Evolutionary conservation across 2,329 filamentous ascomycete genomes (phyloP).

Genomic region (Cytospora leucostoma): DNA sequence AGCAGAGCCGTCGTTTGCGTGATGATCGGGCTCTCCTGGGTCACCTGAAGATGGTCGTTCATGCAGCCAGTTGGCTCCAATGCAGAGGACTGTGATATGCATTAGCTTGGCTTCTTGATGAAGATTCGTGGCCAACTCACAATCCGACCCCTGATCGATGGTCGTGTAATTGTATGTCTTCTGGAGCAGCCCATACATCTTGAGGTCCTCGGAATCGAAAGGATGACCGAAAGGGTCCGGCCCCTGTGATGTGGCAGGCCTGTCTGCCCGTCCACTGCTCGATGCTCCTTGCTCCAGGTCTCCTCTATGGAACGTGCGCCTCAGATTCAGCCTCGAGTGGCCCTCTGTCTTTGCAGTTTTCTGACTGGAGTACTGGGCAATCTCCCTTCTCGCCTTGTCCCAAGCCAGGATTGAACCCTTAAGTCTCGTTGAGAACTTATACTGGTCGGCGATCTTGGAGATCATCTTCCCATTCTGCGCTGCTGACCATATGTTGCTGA

Average conservation of each 20-base stretch:
- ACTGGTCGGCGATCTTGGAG: slow-evolving; percentile 57
- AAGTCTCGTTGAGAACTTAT: slow-evolving; percentile 69
- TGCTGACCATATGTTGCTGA: slow-evolving; percentile 70
- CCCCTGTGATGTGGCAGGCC: not conserved
- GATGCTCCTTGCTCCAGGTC: slow-evolving; percentile 21
- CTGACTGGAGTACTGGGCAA: slow-evolving; percentile 11
- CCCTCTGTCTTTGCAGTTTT: slow-evolving; percentile 1
- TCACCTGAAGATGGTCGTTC: slow-evolving; percentile 34
- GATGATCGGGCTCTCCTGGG: not conserved
- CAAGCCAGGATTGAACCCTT: slow-evolving; percentile 60
- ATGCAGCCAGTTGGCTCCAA: slow-evolving; percentile 70
- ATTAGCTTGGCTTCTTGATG: slow-evolving; percentile 4
- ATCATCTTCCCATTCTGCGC: slow-evolving; percentile 59
- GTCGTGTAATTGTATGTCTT: slow-evolving; percentile 77
- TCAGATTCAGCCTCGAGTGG: not conserved
- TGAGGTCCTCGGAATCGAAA: slow-evolving; percentile 33
- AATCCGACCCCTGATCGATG: slow-evolving; percentile 67
- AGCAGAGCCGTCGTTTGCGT: slow-evolving; percentile 11
- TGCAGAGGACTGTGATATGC: slow-evolving; percentile 57
- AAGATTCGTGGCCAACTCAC: slow-evolving; percentile 42
- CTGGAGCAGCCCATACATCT: slow-evolving; percentile 57
- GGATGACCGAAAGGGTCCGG: no score
- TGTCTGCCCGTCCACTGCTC: not conserved
- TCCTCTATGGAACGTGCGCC: slow-evolving; percentile 5
- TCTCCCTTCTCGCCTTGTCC: slow-evolving; percentile 30